Base-by-base conservation (phyloP, 768 basidiomycete species). In the Lentinula guzmanii region DNA sequence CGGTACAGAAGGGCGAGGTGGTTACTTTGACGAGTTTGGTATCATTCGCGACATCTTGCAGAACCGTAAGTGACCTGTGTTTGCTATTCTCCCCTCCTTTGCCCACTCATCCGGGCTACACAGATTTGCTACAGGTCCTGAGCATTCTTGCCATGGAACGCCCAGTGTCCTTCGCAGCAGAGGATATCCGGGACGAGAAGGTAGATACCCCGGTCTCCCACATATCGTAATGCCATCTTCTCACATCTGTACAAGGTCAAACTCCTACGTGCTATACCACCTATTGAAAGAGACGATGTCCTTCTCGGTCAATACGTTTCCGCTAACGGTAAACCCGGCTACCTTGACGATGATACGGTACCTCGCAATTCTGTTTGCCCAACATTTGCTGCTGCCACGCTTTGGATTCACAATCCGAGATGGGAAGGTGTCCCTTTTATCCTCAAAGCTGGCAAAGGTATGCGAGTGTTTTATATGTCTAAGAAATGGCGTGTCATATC, bases 371-470 rank as follows among this genome's bases (percentile, higher is more conserved):
- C 95, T 24, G 83, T 86, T 46, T 97, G 95, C 76, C 96, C 97
- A 6, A 99, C 96, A 4, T 99, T 87, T 69, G 95, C 96, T 52
- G 93, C 93, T 6, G 86, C 87, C 54, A 90, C 90, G 11, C 80
- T 98, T 24, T 90, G 86, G 86, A 93, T 99, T 73, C 82, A 97
- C 76, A 97, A 94, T 72, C 94, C 93, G 1, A 81, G 97, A 63
- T 99, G 96, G 96, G 96, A 98, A 73, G 96, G 96, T 61, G 96
- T 99, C 5, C 97, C 96, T 0, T 99, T 98, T 78, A 94, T 98
- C 69, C 81, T 99, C 66, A 98, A 95, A 77, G 97, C 96, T 24
- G 96, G 96, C 57, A 99, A 99, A 83, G 95, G 95, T 91, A 67
- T 62, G 81, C 71, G 33, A 28, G 13, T 21, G 33, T 43, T 35